Evolutionary conservation across 805 yeast species (phyloP), one percentile per base, ranked within the genome.

Genomic region (Candida suzukii): DNA sequence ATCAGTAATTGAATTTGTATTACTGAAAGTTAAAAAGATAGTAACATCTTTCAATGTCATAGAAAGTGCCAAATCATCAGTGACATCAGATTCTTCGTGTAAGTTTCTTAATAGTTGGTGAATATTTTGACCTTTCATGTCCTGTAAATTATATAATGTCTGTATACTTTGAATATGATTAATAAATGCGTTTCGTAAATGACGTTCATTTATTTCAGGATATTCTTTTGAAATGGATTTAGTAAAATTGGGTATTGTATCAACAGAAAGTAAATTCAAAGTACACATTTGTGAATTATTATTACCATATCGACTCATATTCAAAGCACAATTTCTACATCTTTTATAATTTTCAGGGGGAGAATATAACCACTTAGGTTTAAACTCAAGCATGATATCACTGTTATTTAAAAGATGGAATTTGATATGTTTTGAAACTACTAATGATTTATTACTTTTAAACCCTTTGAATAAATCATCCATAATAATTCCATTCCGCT

Each of bases 1-100:
- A 11, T 25, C 22, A 8, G 28, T 22, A 7, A 41, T 40, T 9
- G 19, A 22, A n/a, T 39, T 27, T 17, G 34, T 20, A 19, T 14
- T 62, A 41, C 58, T 63, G 34, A 73, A 57, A 35, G 66, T 65
- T 17, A 74, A 48, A 41, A 75, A 69, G 10, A 76, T 46, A 1
- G 79, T 76, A 14, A 73, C 72, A 49, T 76, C 81, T 45, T 76
- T 60, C 38, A 76, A 48, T 0, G 80, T 71, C 80, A 76, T 76
- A 2, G 68, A 64, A 18, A 65, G 52, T 7, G 66, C 59, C 22
- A 75, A 49, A 25, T 58, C 61, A 1, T 64, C 64, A 43, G 64
- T 64, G 10, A 71, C 77, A 45, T 70, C 75, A 2, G 55, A 46
- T 24, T 59, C 67, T 18, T 57, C 57, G 6, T 49, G 39, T 11